Evolutionary conservation across 805 yeast genomes (phyloP), one percentile per base, ranked within the genome.

Genomic region (Lipomyces spencermartinsiae): DNA sequence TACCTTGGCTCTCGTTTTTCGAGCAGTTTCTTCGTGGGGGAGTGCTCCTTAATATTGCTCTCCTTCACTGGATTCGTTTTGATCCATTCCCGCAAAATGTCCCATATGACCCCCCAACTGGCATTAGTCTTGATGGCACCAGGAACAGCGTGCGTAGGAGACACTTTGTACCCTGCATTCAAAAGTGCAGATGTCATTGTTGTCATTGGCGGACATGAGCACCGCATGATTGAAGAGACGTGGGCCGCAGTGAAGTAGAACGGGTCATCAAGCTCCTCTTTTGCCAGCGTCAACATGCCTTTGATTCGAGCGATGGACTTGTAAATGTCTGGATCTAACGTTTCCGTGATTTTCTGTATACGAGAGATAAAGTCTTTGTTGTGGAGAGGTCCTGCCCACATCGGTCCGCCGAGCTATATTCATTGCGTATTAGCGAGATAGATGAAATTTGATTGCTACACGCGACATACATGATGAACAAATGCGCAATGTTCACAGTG

Each of bases 261-360:
- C 34, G 93, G 96, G 29, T 85, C 78, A 25, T 85, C 77, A 53
- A 94, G 75, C 78, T 95, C 99, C 71, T 84, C 84, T 53, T 78
- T 75, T 4, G 98, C 98, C 75, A 94, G 81, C 0, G 95, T 91
- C 37, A 93, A 80, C 98, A 95, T 95, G 14, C 98, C 98, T 77
- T 88, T 87, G 57, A 95, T 91, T 76, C 99, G 84, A 67, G 90
- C 89, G 31, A 85, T 82, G 0, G 99, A 95, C 59, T 89, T 90
- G 77, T 92, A 95, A 0, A 85, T 82, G 4, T 82, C 84, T 34
- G 83, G 82, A 64, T 84, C 87, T 29, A 87, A 83, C 1, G 76
- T 80, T 33, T 78, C 75, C 74, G 88, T 85, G 71, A 87, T 79
- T n/a, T 83, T 81, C 64, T 92, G 82, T 58, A 93, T 83, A 71